phyloP scores from a whole-genome alignment of 345 rosid genomes.

The Rhodomyrtus tomentosa region DNA sequence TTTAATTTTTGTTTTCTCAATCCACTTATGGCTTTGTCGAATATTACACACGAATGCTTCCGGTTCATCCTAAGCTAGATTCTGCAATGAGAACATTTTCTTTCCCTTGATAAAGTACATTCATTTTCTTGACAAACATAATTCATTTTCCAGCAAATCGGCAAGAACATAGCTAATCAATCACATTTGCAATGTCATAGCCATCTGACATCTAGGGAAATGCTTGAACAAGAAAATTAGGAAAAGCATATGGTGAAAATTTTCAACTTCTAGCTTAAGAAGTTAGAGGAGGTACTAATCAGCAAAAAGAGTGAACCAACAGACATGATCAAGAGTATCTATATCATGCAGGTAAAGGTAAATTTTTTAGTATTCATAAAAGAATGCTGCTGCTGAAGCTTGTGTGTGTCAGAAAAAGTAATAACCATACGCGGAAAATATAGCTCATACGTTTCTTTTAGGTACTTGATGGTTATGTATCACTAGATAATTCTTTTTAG shows the following conservation, averaged over 20 bases:
- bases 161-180: background rate
- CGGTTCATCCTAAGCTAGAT: background rate
- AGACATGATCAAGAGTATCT: background rate
- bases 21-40: background rate
- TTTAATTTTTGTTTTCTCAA: background rate
- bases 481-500: background rate
- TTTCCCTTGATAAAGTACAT: background rate
- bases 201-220: background rate
- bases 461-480: background rate
- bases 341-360: background rate
- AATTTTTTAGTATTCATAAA: background rate
- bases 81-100: background rate
- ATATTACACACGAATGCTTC: background rate
- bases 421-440: background rate
- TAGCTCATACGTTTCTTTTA: background rate
- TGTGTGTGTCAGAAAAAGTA: background rate
- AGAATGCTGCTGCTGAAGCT: background rate
- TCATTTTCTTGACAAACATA: background rate
- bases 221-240: background rate
- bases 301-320: background rate
- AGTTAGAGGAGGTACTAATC: background rate
- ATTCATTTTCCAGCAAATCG: background rate
- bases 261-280: background rate
- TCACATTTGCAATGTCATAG: background rate
- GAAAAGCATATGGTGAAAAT: background rate